Evolutionary conservation across 305 asterid genomes (phyloP).

Genomic region (Rubia peregrina): DNA sequence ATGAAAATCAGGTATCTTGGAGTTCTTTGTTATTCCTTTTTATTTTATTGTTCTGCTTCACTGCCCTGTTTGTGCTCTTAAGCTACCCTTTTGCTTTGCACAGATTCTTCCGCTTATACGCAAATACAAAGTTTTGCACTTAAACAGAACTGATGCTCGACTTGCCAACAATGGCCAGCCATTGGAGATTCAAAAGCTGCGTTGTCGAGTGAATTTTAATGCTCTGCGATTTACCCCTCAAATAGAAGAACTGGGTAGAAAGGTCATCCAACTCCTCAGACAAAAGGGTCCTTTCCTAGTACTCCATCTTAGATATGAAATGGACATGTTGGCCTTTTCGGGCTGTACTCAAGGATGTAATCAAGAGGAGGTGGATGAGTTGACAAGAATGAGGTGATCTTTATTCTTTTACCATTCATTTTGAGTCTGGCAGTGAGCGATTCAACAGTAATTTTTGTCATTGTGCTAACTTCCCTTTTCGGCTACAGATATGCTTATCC

Average conservation of each 20-base stretch:
- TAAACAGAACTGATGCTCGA: slow-evolving; percentile 78
- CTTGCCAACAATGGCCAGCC: slow-evolving; percentile 80
- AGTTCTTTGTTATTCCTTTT: neutral
- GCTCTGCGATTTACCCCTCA: slow-evolving; percentile 49
- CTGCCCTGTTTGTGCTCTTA: slow-evolving; percentile 1
- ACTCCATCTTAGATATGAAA: slow-evolving; percentile 88
- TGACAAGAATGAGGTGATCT: too few species aligned
- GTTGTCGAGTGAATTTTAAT: slow-evolving; percentile 66
- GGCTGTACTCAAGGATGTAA: slow-evolving; percentile 84
- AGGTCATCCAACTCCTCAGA: slow-evolving; percentile 52
- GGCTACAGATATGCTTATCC: slow-evolving; percentile 57
- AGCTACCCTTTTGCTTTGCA: slow-evolving; percentile 3
- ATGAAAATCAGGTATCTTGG: slow-evolving; percentile 51
- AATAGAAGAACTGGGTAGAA: slow-evolving; percentile 75
- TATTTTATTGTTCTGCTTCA: neutral
- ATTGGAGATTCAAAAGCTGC: slow-evolving; percentile 60
- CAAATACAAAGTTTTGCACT: slow-evolving; percentile 68
- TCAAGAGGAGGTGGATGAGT: slow-evolving; percentile 31
- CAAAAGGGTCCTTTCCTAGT: slow-evolving; percentile 70
- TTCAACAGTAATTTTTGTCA: neutral
- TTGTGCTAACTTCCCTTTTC: too few species aligned
- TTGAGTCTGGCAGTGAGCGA: slow-evolving; percentile 22
- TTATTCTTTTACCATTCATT: too few species aligned
- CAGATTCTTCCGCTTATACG: slow-evolving; percentile 86
- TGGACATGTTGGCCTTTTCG: slow-evolving; percentile 91